Evolutionary conservation across 495 filamentous ascomycete genomes (phyloP), one percentile per base, ranked within the genome.

Genomic region (Tirmania nivea): DNA sequence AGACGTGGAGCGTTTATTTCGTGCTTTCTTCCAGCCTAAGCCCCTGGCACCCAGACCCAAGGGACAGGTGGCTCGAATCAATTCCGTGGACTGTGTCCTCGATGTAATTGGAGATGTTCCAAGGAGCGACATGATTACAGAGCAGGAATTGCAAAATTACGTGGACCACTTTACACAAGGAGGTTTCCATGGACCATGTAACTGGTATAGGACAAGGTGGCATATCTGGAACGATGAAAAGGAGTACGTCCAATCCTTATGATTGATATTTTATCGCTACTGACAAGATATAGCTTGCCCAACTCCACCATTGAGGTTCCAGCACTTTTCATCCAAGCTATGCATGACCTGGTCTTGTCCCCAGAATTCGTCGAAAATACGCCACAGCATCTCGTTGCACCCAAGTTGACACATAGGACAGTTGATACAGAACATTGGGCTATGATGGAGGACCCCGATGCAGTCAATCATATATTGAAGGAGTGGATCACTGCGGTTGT

Each of bases 161-260:
- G 75, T 75, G 14, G 68, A 75, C 36, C 70, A 85, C 66, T 92
- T 75, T 63, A 67, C 69, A 11, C 72, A 76, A n/a, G 70, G 78
- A 56, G 88, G 87, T 0, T 60, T 95, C 52, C 75, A 79, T 57
- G 84, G 83, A 2, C 80, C 84, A 17, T 70, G 81, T 77, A 82
- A 87, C 59, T 95, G 87, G 86, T 95, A 96, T 65, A 74, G 81
- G 14, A 82, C 77, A 2, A 65, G 70, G 1, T 62, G 77, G 63
- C 64, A 81, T 52, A 94, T 94, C 63, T 81, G 71, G 62, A 70
- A 83, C 10, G 84, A 94, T 51, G 89, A 95, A 59, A 61, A 73
- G 45, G 67, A 65, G 62, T 73, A 73, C 56, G 65, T 68, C 5
- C 59, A 53, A n/a, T 56, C 56, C 31, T 31, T 7, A 31, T 31